Base-by-base conservation (phyloP, 495 filamentous ascomycete species). In the Venustampulla echinocandica region DNA sequence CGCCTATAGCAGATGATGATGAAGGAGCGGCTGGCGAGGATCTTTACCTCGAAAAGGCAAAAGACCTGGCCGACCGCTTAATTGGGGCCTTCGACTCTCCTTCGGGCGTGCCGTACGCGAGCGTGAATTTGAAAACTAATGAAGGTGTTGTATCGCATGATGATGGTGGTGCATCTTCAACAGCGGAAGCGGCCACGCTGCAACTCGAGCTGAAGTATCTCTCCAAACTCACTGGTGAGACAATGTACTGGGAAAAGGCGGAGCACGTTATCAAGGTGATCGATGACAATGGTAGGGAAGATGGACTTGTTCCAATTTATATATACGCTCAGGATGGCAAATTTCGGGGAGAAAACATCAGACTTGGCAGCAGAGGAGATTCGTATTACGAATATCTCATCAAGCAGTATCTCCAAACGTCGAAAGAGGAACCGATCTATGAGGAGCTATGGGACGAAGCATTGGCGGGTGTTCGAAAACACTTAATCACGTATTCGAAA, bases 121-220 rank as follows among this genome's bases (percentile, higher is more conserved):
- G 86, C 57, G 80, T 99, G 33, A 95, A 96, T 53, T 67, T 99
- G 19, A 82, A 79, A 46, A 84, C 77, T 3, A 77, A 75, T 15
- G 65, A 75, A 47, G 90, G 88, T 4, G 67, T 93, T 15, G 70
- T 73, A 4, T 89, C 90, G 2, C 89, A 96, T 54, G 75, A 73
- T 25, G 87, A 96, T 59, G 75, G 72, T n/a, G 92, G 93, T 4
- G 87, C 93, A 3, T 92, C 90, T 1, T 94, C 89, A 2, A 96
- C 90, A 0, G 86, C 92, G 7, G 93, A 97, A 67, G 85, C 93
- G 1, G 84, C 89, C 1, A 90, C 85, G 2, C 60, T 97, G 35
- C 92, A 99, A 66, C 75, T 99, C 10, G 92, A 99, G 65, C 84
- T 96, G 73, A 99, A 99, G 58, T 99, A 99, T 58, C 74, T 99